Conservation (phyloP, 805 yeast species). For the Monosporozyma aerobia region DNA sequence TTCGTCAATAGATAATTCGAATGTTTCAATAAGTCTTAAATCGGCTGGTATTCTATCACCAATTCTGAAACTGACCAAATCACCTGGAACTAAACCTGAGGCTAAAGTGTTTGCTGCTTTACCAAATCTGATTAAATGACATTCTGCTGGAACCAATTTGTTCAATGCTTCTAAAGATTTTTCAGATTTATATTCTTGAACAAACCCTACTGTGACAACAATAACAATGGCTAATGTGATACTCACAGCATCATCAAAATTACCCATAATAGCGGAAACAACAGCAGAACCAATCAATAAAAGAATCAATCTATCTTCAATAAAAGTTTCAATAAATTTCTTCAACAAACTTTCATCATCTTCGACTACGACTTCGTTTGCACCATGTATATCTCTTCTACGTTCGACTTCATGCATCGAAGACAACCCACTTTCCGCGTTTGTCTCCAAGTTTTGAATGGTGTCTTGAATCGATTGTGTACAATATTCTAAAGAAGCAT, state of each 20-base stretch:
- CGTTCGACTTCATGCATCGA: conserved; percentile 61
- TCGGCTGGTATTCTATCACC: conserved; percentile 98
- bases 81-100: conserved; percentile 88
- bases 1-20: conserved; percentile 81
- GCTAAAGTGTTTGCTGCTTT: conserved; percentile 77
- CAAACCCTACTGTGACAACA: conserved; percentile 94
- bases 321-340: conserved; percentile 72
- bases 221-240: conserved; percentile 86
- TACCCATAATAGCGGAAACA: conserved; percentile 86
- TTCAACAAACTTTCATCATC: conserved; percentile 65
- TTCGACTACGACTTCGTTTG: conserved; percentile 66
- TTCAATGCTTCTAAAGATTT: conserved; percentile 88
- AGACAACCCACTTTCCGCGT: conserved; percentile 49
- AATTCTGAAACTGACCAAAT: conserved; percentile 74
- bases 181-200: conserved; percentile 94
- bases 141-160: conserved; percentile 92
- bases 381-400: conserved; percentile 69
- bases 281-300: conserved; percentile 84
- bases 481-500: conserved; percentile 58
- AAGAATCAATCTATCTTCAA: conserved; percentile 85
- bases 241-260: conserved; percentile 89
- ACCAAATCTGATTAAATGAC: conserved; percentile 80
- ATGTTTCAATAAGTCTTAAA: conserved; percentile 67
- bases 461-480: conserved; percentile 59
- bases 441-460: conserved; percentile 51